Evolutionary conservation across 2,329 filamentous ascomycete genomes (phyloP), one percentile per base, ranked within the genome.

Genomic region (Knoxdaviesia proteae): DNA sequence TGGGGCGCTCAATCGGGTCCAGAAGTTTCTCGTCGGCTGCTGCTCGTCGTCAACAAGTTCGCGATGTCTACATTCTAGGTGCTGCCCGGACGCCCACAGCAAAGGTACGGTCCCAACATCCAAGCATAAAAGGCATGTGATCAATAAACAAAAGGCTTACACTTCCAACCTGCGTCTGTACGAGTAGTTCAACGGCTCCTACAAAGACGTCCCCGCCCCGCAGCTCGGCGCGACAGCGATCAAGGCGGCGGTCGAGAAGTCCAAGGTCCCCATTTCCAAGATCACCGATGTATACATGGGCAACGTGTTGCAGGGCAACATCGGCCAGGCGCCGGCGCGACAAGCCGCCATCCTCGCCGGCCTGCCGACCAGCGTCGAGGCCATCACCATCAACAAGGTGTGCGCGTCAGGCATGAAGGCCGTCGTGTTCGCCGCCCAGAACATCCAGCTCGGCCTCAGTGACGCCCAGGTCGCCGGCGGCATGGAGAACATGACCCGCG

Each of bases 251-350:
- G 61, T 98, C 43, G 73, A 79, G 51, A 93, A 90, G 61, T 92
- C 87, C 42, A 78, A 76, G 49, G 71, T 96, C 6, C 87, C 90
- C 2, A 59, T 75, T 42, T 75, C 79, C 34, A 81, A 80, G 56
- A 84, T 96, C 54, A 81, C 79, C 48, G 82, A 93, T 61, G 84
- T 96, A 10, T 96, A 96, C 65, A 93, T 96, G 83, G 90, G 90
- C 56, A 93, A 94, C 54, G 90, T 96, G 7, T 70, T 96, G 36
- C 79, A 86, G 58, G 88, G 71, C 38, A 73, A 72, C 11, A 71
- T 90, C 5, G 90, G 90, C 39, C 90, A 98, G 62, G 75, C 90
- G 0, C 90, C 90, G 2, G 88, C 90, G 29, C 77, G 90, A 40
- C 90, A 98, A 63, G 90, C 90, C 7, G 67, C 75, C 49, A 80